Evolutionary conservation across 768 basidiomycete genomes (phyloP), one percentile per base, ranked within the genome.

Genomic region (Holtermanniella nyarrowii): DNA sequence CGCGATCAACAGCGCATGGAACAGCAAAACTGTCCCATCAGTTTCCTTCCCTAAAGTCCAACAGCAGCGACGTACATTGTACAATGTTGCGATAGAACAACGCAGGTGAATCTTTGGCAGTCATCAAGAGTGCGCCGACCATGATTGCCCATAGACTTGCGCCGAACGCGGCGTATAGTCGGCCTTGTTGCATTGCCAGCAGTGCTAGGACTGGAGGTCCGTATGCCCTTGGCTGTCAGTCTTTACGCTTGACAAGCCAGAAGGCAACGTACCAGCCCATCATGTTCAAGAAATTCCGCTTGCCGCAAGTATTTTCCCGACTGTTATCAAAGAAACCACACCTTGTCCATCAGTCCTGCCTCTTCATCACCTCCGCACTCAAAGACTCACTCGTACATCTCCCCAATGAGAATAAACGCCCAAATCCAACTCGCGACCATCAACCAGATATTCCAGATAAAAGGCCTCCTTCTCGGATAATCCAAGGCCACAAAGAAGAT

Each of bases 1-100:
- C 63, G 84, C 87, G 18, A 90, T 78, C 54, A 93, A 72, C 70
- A 91, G 88, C 3, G 73, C 76, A 55, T 88, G 84, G 68, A 85
- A 91, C n/a, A 86, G 62, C 48, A 83, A 69, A 61, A 86, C 84
- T 72, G 83, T 81, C 61, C 76, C 69, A 82, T 53, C 24, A 56
- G 43, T 26, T 31, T 26, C n/a, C 14, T 2, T 0, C 14, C 20
- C 41, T 37, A 16, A 10, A n/a, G 23, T 25, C 16, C 31, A 37
- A 7, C 10, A 37, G 31, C 31, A 10, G 40, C 23, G 37, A 63
- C 55, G 59, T 26, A 62, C 51, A 68, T 46, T 63, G 62, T 44
- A 70, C 65, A 39, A 71, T 56, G 52, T 73, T 75, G 12, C 83
- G 65, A 47, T 62, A 66, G 48, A 68, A 68, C 49, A 70, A 46